Evolutionary conservation across 805 yeast species (phyloP), one percentile per base, ranked within the genome.

Genomic region (Candida andamanensis): DNA sequence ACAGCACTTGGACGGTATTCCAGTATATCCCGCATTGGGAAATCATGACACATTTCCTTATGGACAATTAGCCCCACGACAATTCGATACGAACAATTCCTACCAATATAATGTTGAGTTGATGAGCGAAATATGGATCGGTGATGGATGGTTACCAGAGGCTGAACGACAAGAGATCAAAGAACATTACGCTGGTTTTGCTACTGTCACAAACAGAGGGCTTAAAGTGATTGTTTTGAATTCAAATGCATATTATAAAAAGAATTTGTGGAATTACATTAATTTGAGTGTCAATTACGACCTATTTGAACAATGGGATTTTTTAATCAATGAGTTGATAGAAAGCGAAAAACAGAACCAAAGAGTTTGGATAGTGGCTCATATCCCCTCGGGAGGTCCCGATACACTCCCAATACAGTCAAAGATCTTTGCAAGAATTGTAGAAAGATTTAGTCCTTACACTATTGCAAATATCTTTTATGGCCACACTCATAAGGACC

Each of bases 321-420:
- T 79, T 47, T 54, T 80, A 39, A 68, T 76, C 26, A 69, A 73
- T 35, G 86, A 81, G 56, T 60, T 80, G 31, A 50, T 70, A 10
- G 80, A 68, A 27, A 67, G 80, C 40, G 87, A 80, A 52, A 34
- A 46, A 21, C 59, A 60, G 6, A 74, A 72, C 32, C 76, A 78
- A 51, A 60, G 81, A 44, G 86, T 77, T n/a, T 80, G 87, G 87
- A 65, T 80, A 33, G 68, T 78, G 42, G 74, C 81, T 14, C 87
- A 80, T 50, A 72, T 80, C 30, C 85, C 89, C 27, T 68, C 80
- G 8, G 22, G 22, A 19, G 22, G 11, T 19, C 8, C 10, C 11
- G 22, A 19, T 19, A 11, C 11, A 19, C 55, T 80, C 26, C 85
- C 87, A 6, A 58, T 76, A 18, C 80, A 74, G 28, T 67, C 82